Base-by-base conservation (phyloP, 1,284 basidiomycete species). In the Heterobasidion occidentale region DNA sequence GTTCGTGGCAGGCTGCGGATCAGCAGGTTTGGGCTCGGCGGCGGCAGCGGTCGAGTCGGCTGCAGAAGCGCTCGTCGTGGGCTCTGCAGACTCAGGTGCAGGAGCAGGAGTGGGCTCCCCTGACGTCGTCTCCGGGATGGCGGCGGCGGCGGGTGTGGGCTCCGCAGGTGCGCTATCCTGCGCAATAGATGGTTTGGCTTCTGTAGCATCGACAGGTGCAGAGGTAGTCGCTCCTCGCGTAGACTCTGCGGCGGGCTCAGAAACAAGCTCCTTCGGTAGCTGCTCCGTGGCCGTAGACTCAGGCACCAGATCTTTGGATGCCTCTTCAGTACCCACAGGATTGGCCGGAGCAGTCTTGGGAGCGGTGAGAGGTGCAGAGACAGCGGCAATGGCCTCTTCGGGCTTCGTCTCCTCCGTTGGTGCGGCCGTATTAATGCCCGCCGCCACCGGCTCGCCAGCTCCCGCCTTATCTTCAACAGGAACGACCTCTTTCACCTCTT, bases 381-480 rank as follows among this genome's bases (percentile, higher is more conserved):
- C 52, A 35, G 42, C 58, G n/a, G 52, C 51, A 36, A 49, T 46
- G 11, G 54, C 46, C 36, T 59, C 54, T n/a, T 9, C 47, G 8
- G 54, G 46, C 19, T 14, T 45, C 2, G 51, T 17, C 20, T 50
- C 55, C 15, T 20, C 38, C 5, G 7, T 5, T 9, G 49, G 9
- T 12, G 11, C 44, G 7, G 35, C 35, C 12, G 17, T n/a, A 15
- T 27, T 42, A 20, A 19, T 44, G 14, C 46, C 51, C 17, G 17
- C 46, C 11, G 27, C 52, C 53, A 34, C 42, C 9, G 52, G n/a
- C 52, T 53, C 52, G 9, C 20, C 42, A 20, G 19, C 17, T 27
- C 45, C 51, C 19, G 33, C 46, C 15, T 17, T 17, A 44, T 46
- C 42, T 15, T 12, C 38, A n/a, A 46, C 50, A 6, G 50, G 50